Percentiles rank a stretch among this genome's conserved stretches.
These are phyloP conservation scores for Metarhizium robertsii DNA, from an alignment of 2,329 filamentous ascomycete genomes.

Conservation along the genomic window DNA sequence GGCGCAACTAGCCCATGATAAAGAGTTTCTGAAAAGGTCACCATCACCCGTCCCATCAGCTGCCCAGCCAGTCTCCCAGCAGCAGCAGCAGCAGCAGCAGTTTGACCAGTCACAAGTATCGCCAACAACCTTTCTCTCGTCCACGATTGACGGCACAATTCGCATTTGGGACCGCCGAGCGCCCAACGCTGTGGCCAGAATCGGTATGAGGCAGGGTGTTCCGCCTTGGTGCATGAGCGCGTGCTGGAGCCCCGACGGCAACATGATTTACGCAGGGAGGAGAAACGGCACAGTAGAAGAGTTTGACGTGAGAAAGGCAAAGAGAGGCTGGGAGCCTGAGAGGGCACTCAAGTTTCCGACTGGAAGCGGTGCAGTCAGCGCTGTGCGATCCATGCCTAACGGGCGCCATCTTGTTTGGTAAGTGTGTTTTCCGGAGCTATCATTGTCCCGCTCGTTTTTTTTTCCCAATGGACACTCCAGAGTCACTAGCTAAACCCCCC, in stretches of 20 bases:
- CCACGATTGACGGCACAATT: constrained; percentile 77
- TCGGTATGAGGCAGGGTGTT: constrained; percentile 62
- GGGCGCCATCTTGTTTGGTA: constrained; percentile 79
- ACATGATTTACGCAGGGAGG: constrained; percentile 86
- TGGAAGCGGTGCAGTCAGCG: constrained; percentile 83
- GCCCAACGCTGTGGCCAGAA: constrained; percentile 67
- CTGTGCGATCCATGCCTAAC: constrained; percentile 84
- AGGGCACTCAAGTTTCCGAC: constrained; percentile 79
- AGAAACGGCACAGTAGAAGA: constrained; percentile 92
- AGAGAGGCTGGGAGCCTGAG: constrained; percentile 59
- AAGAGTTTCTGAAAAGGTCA: constrained; percentile 10
- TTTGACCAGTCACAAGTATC: constrained; percentile 51
- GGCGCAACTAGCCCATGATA: constrained; percentile 3
- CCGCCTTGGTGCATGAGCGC: constrained; percentile 97
- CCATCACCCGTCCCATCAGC: constrained; percentile 21
- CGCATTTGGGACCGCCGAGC: constrained; percentile 89
- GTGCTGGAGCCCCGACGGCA: constrained; percentile 93
- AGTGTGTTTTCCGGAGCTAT: constrained; percentile 8
- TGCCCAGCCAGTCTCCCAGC: constrained; percentile 22
- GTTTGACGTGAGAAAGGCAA: constrained; percentile 72
- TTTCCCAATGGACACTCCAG: neutral
- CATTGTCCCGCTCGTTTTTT: neutral
- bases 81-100: constrained; percentile 14
- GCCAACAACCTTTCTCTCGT: constrained; percentile 76
- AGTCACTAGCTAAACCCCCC: neutral